phyloP scores from a whole-genome alignment of 2,329 filamentous ascomycete species.

The Colletotrichum karsti region DNA sequence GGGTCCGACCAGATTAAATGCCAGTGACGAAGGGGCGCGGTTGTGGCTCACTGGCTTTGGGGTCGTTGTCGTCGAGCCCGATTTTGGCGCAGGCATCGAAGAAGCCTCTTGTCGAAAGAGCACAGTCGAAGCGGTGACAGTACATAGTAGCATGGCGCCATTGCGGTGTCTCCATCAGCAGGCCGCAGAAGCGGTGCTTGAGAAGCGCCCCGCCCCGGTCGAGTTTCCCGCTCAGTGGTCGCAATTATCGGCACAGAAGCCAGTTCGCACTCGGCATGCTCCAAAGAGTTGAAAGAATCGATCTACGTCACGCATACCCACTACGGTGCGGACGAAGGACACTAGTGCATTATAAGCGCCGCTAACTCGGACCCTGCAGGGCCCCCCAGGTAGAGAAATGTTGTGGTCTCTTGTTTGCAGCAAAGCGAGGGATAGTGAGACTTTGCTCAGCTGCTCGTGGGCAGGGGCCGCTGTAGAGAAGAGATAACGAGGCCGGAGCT shows the following conservation, averaged over 20 bases:
- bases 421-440: constrained; percentile 10
- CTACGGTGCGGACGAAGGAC: not conserved
- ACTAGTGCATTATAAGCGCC: constrained; percentile 19
- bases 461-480: not conserved
- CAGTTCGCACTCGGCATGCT: constrained; percentile 4
- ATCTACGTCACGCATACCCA: constrained; percentile 27
- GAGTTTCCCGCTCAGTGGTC: not conserved
- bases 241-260: not conserved
- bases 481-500: constrained; percentile 3
- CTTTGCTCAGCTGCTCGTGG: not conserved
- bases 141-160: constrained; percentile 3
- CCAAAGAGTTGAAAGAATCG: constrained; percentile 19
- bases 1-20: too few relatives aligned
- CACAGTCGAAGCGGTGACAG: not conserved
- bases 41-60: constrained; percentile 10
- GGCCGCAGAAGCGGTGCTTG: not conserved
- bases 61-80: not conserved
- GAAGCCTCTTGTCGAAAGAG: not conserved
- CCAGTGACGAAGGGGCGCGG: constrained; percentile 8
- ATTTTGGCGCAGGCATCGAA: not conserved
- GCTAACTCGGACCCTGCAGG: constrained; percentile 27
- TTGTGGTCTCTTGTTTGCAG: constrained; percentile 8
- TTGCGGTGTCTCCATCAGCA: not conserved
- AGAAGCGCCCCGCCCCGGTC: not conserved
- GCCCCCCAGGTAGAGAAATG: not conserved